Evolutionary conservation across 2,329 filamentous ascomycete genomes (phyloP).

Genomic region (Diaporthe sp.): DNA sequence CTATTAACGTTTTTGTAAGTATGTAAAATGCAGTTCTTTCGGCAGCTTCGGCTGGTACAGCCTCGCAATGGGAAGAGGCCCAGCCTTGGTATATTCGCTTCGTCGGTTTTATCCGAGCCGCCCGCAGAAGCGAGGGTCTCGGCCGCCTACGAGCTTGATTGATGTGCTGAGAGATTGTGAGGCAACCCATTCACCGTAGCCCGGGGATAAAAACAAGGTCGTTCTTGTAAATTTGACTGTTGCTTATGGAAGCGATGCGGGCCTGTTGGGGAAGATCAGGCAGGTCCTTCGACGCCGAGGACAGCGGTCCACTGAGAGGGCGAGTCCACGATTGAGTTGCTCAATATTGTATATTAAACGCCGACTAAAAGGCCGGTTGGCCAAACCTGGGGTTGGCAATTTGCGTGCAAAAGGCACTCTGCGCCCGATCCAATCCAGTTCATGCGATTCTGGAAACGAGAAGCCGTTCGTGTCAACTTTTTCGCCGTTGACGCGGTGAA

Average conservation of each 20-base stretch:
- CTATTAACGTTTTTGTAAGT: too few relatives aligned
- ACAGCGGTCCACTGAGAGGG: too few relatives aligned
- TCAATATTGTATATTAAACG: too few relatives aligned
- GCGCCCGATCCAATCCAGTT: background rate
- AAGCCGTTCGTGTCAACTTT: background rate
- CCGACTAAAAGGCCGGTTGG: too few relatives aligned
- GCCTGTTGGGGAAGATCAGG: too few relatives aligned
- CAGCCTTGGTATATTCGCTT: background rate
- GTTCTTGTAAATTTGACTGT: background rate
- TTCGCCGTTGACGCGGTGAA: background rate
- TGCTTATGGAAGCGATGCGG: background rate
- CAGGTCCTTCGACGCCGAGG: too few relatives aligned
- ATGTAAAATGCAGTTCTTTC: too few relatives aligned
- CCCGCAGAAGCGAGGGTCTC: conserved; percentile 24
- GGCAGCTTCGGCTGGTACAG: background rate
- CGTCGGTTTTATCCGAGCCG: conserved; percentile 10
- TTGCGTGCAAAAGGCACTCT: background rate
- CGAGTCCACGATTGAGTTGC: too few relatives aligned
- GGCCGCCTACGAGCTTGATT: background rate
- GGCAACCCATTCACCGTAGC: background rate
- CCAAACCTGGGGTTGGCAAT: background rate
- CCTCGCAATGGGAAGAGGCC: background rate
- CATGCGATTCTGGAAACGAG: background rate
- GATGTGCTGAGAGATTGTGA: conserved; percentile 1
- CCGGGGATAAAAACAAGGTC: background rate